Percentiles rank a stretch among this genome's conserved stretches.
Evolutionary conservation across 148 eudicot species (phyloP).

Genomic region (Amaranthus cruentus): DNA sequence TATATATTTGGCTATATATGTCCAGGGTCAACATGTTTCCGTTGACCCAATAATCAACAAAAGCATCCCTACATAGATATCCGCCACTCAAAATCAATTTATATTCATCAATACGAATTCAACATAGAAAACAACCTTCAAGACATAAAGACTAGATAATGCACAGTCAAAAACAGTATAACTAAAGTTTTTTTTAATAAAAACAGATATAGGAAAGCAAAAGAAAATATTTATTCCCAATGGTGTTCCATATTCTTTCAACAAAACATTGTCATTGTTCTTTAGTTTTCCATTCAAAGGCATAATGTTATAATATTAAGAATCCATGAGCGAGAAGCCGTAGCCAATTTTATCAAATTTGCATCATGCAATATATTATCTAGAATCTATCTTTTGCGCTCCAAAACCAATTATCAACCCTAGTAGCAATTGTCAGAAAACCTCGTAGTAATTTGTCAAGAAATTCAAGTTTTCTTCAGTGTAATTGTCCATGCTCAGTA

Average conservation of each 20-base stretch:
- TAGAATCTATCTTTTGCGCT: too few relatives aligned
- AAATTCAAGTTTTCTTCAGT: too few relatives aligned
- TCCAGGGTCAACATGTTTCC: conserved; percentile 85
- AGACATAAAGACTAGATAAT: background rate
- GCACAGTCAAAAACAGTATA: background rate
- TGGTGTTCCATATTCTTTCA: too few relatives aligned
- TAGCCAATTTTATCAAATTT: too few relatives aligned
- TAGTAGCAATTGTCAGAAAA: too few relatives aligned
- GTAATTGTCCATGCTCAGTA: too few relatives aligned
- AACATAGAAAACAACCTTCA: background rate
- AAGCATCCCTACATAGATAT: conserved; percentile 61
- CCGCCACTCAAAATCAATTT: background rate
- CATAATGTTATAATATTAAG: background rate
- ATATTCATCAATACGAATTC: background rate
- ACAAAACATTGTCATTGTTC: too few relatives aligned
- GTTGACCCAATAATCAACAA: conserved; percentile 90
- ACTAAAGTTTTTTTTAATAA: too few relatives aligned
- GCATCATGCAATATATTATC: too few relatives aligned
- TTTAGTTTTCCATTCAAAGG: background rate
- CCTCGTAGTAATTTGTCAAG: too few relatives aligned
- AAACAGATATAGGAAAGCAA: background rate
- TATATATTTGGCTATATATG: conserved; percentile 64
- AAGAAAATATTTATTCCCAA: background rate
- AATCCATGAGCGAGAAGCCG: too few relatives aligned
- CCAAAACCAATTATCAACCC: too few relatives aligned